Percentiles rank a stretch among this genome's conserved stretches.
These are phyloP conservation scores for Pleomassaria siparia DNA, from an alignment of 2,329 filamentous ascomycete genomes.

Conservation along the genomic window DNA sequence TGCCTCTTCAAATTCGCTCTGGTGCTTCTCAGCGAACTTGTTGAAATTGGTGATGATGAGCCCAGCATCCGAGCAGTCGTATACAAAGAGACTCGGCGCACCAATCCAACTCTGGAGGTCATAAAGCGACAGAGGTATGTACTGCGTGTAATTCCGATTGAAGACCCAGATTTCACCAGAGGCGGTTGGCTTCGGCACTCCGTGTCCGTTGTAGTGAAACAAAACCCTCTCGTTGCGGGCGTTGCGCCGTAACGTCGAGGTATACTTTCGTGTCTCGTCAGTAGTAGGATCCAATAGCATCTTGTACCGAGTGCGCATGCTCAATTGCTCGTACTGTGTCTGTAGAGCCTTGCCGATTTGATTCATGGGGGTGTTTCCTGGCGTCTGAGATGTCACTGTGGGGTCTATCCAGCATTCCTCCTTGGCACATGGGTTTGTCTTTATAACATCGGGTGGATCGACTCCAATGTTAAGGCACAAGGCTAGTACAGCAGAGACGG, in stretches of 20 bases:
- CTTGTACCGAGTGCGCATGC: slow-evolving; percentile 94
- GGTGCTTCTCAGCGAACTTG: slow-evolving; percentile 91
- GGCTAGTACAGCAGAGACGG: slow-evolving; percentile 89
- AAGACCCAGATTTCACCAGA: slow-evolving; percentile 99
- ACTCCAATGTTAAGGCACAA: slow-evolving; percentile 97
- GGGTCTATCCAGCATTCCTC: slow-evolving; percentile 98
- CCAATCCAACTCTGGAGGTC: slow-evolving; percentile 95
- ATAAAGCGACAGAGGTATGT: slow-evolving; percentile 94
- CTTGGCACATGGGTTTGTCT: slow-evolving; percentile 89
- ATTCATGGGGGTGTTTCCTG: slow-evolving; percentile 79
- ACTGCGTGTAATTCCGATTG: slow-evolving; percentile 98
- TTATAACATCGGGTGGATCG: slow-evolving; percentile 94
- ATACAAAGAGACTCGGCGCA: slow-evolving; percentile 93
- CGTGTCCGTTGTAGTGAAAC: slow-evolving; percentile 99
- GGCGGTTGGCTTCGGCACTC: slow-evolving; percentile 90
- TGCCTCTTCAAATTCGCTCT: slow-evolving; percentile 80
- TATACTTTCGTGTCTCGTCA: slow-evolving; percentile 96
- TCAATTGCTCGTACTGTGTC: slow-evolving; percentile 92
- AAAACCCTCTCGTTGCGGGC: slow-evolving; percentile 94
- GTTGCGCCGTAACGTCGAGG: slow-evolving; percentile 82
- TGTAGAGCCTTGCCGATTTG: slow-evolving; percentile 96
- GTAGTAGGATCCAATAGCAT: slow-evolving; percentile 95
- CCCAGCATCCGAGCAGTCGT: slow-evolving; percentile 95
- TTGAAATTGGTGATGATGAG: slow-evolving; percentile 96
- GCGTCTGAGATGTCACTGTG: slow-evolving; percentile 69